Evolutionary conservation across 208 protist genomes (phyloP), one percentile per base, ranked within the genome.

Genomic region (Leishmania major): DNA sequence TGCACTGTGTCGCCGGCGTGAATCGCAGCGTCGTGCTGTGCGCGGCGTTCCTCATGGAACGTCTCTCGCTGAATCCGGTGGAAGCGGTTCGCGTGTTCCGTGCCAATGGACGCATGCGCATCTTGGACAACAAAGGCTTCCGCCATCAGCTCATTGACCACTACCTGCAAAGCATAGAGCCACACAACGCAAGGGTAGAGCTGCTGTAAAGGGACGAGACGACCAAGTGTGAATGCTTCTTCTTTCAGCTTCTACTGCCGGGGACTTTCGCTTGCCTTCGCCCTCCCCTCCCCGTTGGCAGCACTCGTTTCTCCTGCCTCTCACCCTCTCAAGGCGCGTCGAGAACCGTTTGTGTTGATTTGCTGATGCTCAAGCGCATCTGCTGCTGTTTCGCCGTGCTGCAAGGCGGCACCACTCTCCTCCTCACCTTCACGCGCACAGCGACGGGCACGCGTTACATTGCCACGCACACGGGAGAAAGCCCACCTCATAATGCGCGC

Each of bases 21-120:
- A 97, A 97, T 79, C 88, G 95, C 60, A 97, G 95, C 81, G 93
- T 95, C 7, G 92, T 90, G 37, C 86, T 97, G 43, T 97, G 95
- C 77, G 81, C 85, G 70, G 95, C 93, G 28, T 97, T 93, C 79
- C 83, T 97, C 55, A 94, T 97, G 86, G 88, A 94, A 22, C 77
- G 81, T 59, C 83, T 87, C 71, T 31, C 85, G 15, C 83, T 94
- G 49, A 87, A 83, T 37, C 93, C 92, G 7, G 79, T 92, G 60
- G 89, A 88, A 40, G 91, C 85, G 49, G 86, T 96, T 37, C 88
- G 83, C 10, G 78, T 92, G 43, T 92, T 97, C 78, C 90, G 88
- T 57, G 37, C 82, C 15, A 87, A 88, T 45, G 91, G 92, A 1
- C 87, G 93, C 43, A 84, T 87, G 78, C 87, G 89, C 76, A 91